Base-by-base conservation (phyloP, 257 asterid species). In the Penstemon davidsonii region DNA sequence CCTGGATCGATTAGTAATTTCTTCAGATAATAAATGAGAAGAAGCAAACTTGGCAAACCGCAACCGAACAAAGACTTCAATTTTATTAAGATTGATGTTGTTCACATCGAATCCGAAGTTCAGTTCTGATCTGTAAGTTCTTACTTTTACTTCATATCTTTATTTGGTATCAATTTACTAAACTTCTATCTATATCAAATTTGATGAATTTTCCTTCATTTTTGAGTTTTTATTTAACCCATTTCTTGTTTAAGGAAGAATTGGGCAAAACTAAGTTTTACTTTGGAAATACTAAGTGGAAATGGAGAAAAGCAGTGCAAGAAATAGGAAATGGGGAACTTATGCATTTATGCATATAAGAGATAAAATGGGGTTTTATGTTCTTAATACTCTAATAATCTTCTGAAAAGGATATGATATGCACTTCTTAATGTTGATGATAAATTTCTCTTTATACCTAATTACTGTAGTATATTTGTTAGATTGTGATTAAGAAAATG, bases 51-150 rank as follows among this genome's bases (percentile, higher is more conserved):
- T 37, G 60, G 66, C 36, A 39, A 71, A 67, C 53, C 62, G 8
- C 73, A 12, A 55, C 74, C 72, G 55, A 64, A 60, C 76, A 19
- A 45, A 39, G 8, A 60, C 71, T 68, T 36, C 40, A 45, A 5
- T 62, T 40, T 64, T 12, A 46, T 47, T 38, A 67, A 41, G 41
- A 13, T 64, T n/a, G 82, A 82, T 82, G 84, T 70, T 64, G 75
- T 66, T 69, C 71, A 38, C 61, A 19, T 44, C 69, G 37, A 58
- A 10, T 58, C 8, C 5, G 7, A 40, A 38, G 44, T 68, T 61
- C 12, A 62, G 54, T 60, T 74, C 65, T 69, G 71, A 82, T 74
- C 82, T 56, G 82, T 79, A 66, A 79, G 82, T 74, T 60, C 53
- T 67, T 46, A 36, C 65, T 45, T 66, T 60, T 25, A n/a, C 55